Percentiles rank a stretch among this genome's conserved stretches.
Conservation (phyloP, 2,329 filamentous ascomycete species). For the Apiospora pterosperma region DNA sequence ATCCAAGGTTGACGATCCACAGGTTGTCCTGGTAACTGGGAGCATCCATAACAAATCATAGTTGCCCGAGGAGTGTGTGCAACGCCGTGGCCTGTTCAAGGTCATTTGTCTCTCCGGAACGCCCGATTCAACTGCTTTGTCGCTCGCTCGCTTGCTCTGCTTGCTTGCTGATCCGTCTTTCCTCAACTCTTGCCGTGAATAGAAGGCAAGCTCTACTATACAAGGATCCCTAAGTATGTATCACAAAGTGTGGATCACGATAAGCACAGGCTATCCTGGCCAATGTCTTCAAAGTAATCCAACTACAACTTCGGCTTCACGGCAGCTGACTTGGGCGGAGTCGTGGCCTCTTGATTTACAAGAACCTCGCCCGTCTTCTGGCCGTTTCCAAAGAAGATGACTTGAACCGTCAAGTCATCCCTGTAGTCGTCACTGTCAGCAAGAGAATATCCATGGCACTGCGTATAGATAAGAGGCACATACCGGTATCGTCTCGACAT, state of each 20-base stretch:
- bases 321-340: conserved; percentile 36
- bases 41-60: background rate
- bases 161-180: background rate
- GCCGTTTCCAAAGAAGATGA: conserved; percentile 94
- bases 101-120: background rate
- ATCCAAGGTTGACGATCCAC: background rate
- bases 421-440: conserved; percentile 38
- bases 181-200: background rate
- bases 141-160: background rate
- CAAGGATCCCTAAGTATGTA: background rate
- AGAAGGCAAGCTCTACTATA: background rate
- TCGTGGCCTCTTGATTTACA: conserved; percentile 84
- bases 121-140: background rate
- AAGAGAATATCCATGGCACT: background rate
- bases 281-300: background rate
- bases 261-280: background rate
- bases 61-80: background rate
- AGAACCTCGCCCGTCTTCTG: conserved; percentile 73
- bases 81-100: background rate
- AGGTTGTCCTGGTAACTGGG: background rate
- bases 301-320: conserved; percentile 30
- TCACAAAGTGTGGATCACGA: background rate
- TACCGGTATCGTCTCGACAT: conserved; percentile 90
- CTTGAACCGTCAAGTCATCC: conserved; percentile 94
- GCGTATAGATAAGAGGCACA: conserved; percentile 19